phyloP scores from a whole-genome alignment of 441 rosid species.

The Pelargonium myrrhifolium region DNA sequence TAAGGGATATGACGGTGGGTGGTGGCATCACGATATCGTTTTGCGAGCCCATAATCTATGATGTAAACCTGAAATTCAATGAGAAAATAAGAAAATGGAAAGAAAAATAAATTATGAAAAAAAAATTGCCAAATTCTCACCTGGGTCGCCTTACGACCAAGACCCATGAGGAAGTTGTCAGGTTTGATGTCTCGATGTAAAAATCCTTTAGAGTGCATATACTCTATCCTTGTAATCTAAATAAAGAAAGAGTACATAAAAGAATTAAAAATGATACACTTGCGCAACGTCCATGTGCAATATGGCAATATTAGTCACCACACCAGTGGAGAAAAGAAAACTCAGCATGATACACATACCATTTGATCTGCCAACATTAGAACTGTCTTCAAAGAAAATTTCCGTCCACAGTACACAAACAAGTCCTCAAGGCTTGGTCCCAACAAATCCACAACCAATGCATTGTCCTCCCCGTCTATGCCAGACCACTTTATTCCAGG shows the following conservation, averaged over 20 bases:
- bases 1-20: slow-evolving; percentile 57
- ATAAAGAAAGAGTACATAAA: not conserved
- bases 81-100: not conserved
- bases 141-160: slow-evolving; percentile 92
- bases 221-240: slow-evolving; percentile 82
- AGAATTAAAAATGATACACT: not conserved
- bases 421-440: slow-evolving; percentile 63
- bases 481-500: slow-evolving; percentile 51
- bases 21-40: slow-evolving; percentile 48
- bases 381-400: slow-evolving; percentile 51
- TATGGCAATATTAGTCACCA: too few relatives aligned
- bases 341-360: slow-evolving; percentile 23
- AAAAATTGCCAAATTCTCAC: slow-evolving; percentile 22
- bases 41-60: slow-evolving; percentile 61
- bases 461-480: slow-evolving; percentile 44
- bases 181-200: slow-evolving; percentile 91
- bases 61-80: slow-evolving; percentile 42
- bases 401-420: slow-evolving; percentile 56
- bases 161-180: slow-evolving; percentile 94
- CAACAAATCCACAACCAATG: slow-evolving; percentile 46
- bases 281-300: not conserved
- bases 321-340: not conserved
- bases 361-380: slow-evolving; percentile 63
- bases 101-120: not conserved
- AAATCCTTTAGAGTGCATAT: slow-evolving; percentile 80